Evolutionary conservation across 495 filamentous ascomycete genomes (phyloP), one percentile per base, ranked within the genome.

Genomic region (Aspergillus baeticus): DNA sequence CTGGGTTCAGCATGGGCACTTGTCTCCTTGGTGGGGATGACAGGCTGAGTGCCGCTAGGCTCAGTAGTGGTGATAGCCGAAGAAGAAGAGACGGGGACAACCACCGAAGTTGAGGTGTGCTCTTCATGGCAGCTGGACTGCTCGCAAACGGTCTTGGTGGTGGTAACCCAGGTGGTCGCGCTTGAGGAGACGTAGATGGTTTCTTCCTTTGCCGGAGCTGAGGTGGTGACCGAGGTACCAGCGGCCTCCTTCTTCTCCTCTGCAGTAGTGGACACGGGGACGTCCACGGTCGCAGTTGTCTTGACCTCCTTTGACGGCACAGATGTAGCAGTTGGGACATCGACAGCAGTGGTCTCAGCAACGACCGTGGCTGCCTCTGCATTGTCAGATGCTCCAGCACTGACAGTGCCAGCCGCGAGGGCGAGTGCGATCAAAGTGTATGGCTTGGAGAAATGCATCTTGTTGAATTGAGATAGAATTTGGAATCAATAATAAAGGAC

Each of bases 401-500:
- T 55, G 35, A 52, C 63, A 41, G 63, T 58, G 47, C 53, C 37
- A 4, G 59, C 63, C 21, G 54, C 63, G 42, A 65, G 45, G 57
- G 63, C 59, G 45, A 65, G 42, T 17, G 57, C 59, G 34, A 55
- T 20, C 36, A 58, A 22, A 29, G 54, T 26, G 36, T 56, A 54
- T 18, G 47, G 18, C n/a, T 56, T 62, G 20, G 54, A 60, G 53
- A 62, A 50, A 38, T 62, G 63, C 63, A 65, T 65, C 20, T 35
- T 55, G 50, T 7, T 35, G 10, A 7, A 17, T 44, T 35, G 36
- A 45, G 17, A 26, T 20, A 20, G 14, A 8, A 29, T 46, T 37
- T 45, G 42, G 15, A 26, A 5, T 26, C 10, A 45, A 26, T 21
- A 6, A 14, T 14, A 29, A 22, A 45, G 21, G 15, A 10, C 23